Percentiles rank a stretch among this genome's conserved stretches.
phyloP scores from a whole-genome alignment of 2,329 filamentous ascomycete species.

The Phyllosticta ampelicida region DNA sequence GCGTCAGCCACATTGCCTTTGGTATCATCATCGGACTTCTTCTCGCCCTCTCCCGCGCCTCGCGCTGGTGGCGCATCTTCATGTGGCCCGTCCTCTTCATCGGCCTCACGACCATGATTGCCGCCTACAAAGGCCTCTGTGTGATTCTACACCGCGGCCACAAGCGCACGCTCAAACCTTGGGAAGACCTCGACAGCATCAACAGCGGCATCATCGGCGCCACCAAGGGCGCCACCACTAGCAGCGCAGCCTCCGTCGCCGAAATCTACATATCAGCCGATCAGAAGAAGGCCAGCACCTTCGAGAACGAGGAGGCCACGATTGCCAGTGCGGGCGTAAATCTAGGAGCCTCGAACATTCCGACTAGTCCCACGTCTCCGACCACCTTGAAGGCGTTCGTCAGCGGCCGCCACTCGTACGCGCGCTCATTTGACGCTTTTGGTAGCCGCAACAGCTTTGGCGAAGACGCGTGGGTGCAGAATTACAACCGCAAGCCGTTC shows the following conservation, averaged over 20 bases:
- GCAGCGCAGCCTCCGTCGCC: not conserved
- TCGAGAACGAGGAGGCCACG: slow-evolving; percentile 14
- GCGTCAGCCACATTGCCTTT: slow-evolving; percentile 46
- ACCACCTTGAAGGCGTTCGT: not conserved
- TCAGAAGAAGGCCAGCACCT: not conserved
- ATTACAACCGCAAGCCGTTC: slow-evolving; percentile 58
- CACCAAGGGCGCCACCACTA: not conserved
- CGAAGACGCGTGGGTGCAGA: slow-evolving; percentile 64
- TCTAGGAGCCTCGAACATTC: not conserved
- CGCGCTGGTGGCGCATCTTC: slow-evolving; percentile 56
- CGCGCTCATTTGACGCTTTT: slow-evolving; percentile 27
- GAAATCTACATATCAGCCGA: not conserved
- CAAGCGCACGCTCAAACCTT: slow-evolving; percentile 63
- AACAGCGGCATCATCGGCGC: slow-evolving; percentile 10
- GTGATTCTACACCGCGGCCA: slow-evolving; percentile 65
- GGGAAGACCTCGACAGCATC: slow-evolving; percentile 49
- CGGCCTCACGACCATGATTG: slow-evolving; percentile 61
- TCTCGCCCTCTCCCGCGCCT: slow-evolving; percentile 53
- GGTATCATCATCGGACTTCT: slow-evolving; percentile 51
- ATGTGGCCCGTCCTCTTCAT: slow-evolving; percentile 55
- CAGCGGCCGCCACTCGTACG: not conserved
- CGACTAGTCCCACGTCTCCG: not conserved
- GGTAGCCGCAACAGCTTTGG: slow-evolving; percentile 52
- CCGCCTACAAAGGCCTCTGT: slow-evolving; percentile 71
- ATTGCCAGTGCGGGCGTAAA: not conserved